These are phyloP conservation scores for Nematocida major DNA, from an alignment of 371 early-diverging fungal genomes.

Conservation along the genomic window DNA sequence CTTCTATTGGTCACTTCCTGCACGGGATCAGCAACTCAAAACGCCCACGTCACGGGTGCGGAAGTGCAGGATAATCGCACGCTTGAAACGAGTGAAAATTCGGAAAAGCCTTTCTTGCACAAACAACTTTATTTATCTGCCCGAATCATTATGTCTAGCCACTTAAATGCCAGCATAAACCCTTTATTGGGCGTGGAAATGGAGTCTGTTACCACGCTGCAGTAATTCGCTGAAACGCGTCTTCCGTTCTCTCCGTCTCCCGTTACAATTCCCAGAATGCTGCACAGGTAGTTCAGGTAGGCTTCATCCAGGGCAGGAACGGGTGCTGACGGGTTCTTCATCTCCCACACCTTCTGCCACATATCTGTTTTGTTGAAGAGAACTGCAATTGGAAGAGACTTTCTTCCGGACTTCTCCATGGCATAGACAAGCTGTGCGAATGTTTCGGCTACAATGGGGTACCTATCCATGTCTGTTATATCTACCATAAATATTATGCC, in stretches of 20 bases:
- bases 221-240: constrained; percentile 56
- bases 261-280: constrained; percentile 52
- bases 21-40: no score
- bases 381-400: constrained; percentile 62
- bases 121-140: constrained; percentile 18
- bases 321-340: constrained; percentile 2
- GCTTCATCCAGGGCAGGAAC: constrained; percentile 46
- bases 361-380: constrained; percentile 66
- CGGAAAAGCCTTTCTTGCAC: background rate
- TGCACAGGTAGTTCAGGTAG: constrained; percentile 45
- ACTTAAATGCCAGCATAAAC: constrained; percentile 56
- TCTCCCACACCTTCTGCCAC: constrained; percentile 40
- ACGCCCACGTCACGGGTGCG: no score
- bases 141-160: constrained; percentile 58
- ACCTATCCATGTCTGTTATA: constrained; percentile 60
- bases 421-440: constrained; percentile 54
- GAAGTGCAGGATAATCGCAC: no score
- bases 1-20: no score
- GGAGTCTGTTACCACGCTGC: constrained; percentile 60
- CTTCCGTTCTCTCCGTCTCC: constrained; percentile 53
- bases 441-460: constrained; percentile 58
- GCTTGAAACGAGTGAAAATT: background rate
- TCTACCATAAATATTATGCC: constrained; percentile 66
- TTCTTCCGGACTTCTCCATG: constrained; percentile 36
- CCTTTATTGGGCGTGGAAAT: constrained; percentile 38